phyloP scores from a whole-genome alignment of 2,329 filamentous ascomycete genomes.

The Venturia pyrina region DNA sequence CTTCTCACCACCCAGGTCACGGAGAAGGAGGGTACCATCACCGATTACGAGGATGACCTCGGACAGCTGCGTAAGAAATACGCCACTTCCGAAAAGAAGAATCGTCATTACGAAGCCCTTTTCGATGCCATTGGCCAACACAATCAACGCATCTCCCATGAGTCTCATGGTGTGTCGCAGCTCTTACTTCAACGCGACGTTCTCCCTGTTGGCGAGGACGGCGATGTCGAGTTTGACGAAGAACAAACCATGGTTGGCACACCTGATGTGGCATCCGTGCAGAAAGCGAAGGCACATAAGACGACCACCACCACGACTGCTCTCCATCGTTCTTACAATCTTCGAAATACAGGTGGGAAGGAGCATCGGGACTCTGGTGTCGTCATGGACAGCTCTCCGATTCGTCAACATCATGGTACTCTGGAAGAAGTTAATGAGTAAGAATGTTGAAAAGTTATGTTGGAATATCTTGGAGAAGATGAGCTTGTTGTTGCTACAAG shows the following conservation, averaged over 20 bases:
- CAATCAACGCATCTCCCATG: neutral
- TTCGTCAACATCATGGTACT: neutral
- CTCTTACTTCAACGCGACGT: neutral
- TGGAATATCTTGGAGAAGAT: neutral
- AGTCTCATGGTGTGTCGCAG: neutral
- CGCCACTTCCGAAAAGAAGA: neutral
- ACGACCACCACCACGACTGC: neutral
- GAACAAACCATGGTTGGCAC: neutral
- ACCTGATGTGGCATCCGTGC: neutral
- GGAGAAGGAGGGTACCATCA: neutral
- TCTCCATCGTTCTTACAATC: neutral
- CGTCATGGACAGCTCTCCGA: neutral
- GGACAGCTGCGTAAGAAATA: neutral
- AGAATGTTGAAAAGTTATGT: neutral
- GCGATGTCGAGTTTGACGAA: conserved; percentile 1
- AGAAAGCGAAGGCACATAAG: neutral
- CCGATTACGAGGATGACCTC: neutral
- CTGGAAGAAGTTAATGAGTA: neutral
- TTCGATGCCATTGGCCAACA: neutral
- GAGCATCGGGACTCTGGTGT: neutral
- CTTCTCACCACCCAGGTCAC: neutral
- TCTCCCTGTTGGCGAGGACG: neutral
- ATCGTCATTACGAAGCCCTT: neutral
- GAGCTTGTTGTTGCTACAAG: too few relatives aligned
- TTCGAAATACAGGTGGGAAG: neutral